Evolutionary conservation across 2,329 filamentous ascomycete genomes (phyloP).

Genomic region (Hypoxylon sp.): DNA sequence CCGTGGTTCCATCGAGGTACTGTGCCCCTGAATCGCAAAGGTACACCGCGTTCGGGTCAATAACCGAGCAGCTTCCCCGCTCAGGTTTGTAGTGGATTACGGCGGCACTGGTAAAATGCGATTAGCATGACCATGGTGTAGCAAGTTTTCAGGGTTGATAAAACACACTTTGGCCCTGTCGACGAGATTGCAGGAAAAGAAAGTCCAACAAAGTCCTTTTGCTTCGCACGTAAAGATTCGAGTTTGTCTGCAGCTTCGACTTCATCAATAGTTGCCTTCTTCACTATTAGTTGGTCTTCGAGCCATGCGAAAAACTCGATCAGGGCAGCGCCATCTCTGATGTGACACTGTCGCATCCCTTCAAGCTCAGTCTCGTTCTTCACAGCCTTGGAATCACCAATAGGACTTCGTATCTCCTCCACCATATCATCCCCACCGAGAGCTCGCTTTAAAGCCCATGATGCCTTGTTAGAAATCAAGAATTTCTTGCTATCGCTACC

Average conservation of each 20-base stretch:
- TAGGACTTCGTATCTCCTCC: constrained; percentile 87
- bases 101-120: constrained; percentile 74
- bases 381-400: constrained; percentile 91
- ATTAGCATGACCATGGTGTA: constrained; percentile 28
- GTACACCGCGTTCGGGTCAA: constrained; percentile 89
- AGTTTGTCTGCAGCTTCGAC: constrained; percentile 93
- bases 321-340: constrained; percentile 91
- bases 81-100: constrained; percentile 97
- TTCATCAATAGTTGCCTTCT: constrained; percentile 83
- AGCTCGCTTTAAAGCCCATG: constrained; percentile 90
- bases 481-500: constrained; percentile 72
- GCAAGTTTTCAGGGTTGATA: not conserved
- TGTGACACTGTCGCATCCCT: constrained; percentile 94
- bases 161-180: constrained; percentile 78
- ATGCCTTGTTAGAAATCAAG: constrained; percentile 87
- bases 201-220: constrained; percentile 84
- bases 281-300: constrained; percentile 84
- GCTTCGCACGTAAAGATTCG: constrained; percentile 76
- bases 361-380: constrained; percentile 92
- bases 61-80: constrained; percentile 80
- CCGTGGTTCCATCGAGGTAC: constrained; percentile 94
- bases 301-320: constrained; percentile 97
- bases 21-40: constrained; percentile 98
- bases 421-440: constrained; percentile 88
- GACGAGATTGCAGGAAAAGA: constrained; percentile 98